Evolutionary conservation across 23 red algal genomes (phyloP).

Genomic region (Gracilariopsis chorda): DNA sequence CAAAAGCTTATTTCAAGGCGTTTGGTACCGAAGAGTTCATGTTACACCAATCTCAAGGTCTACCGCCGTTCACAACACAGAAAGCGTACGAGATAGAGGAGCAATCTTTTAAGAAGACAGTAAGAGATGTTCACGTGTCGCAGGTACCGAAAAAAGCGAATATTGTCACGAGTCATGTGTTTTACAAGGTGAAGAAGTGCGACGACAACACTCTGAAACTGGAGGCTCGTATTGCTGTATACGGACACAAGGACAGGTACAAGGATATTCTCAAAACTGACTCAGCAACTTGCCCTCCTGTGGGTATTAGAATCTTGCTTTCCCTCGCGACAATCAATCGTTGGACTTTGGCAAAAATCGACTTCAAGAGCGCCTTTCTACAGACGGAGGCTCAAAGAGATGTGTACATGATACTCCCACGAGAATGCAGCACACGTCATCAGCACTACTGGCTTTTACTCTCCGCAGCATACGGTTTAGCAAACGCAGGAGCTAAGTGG

Average conservation of each 20-base stretch:
- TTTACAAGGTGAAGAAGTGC: conserved; percentile 39
- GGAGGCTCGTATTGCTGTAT: no score
- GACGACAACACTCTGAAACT: conserved; percentile 19
- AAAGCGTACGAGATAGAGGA: conserved; percentile 26
- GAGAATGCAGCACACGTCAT: background rate
- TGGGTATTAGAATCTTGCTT: conserved; percentile 11
- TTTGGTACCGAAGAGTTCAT: conserved; percentile 30
- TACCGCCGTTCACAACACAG: background rate
- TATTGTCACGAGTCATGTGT: conserved; percentile 19
- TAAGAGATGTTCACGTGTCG: background rate
- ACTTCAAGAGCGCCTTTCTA: conserved; percentile 26
- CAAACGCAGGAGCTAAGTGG: conserved; percentile 33
- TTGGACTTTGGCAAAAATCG: conserved; percentile 20
- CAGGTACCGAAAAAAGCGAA: conserved; percentile 5
- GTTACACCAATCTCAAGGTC: conserved; percentile 3
- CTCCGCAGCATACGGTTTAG: background rate
- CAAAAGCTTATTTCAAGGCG: background rate
- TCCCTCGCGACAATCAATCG: background rate
- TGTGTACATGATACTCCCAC: background rate
- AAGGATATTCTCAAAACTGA: conserved; percentile 28
- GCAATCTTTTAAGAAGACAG: conserved; percentile 35
- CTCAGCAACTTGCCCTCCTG: conserved; percentile 22
- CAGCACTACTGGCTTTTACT: background rate
- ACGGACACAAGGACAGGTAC: no score
- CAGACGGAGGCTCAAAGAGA: background rate